A percentile compares a stretch with the other conserved stretches of the same genome.
These are phyloP conservation scores for Phoenix dactylifera DNA, from an alignment of 176 grass and related monocot genomes.

Conservation along the genomic window DNA sequence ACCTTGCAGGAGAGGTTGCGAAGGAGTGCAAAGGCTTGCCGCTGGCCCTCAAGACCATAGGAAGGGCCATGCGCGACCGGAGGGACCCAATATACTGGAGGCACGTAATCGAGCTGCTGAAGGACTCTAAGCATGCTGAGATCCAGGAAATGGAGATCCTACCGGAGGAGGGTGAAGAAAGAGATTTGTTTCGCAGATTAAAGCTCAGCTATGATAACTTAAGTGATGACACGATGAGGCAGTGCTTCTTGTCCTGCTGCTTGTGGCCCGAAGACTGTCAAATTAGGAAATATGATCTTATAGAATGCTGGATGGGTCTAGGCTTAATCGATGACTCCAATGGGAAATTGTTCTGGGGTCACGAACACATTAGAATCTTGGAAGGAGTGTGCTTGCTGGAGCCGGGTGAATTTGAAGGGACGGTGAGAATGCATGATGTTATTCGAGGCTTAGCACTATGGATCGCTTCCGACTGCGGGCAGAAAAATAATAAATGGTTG, in stretches of 20 bases:
- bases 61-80: slow-evolving; percentile 41
- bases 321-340: slow-evolving; percentile 11
- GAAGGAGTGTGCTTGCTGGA: slow-evolving; percentile 30
- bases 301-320: slow-evolving; percentile 51
- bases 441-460: slow-evolving; percentile 47
- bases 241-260: slow-evolving; percentile 43
- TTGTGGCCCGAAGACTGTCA: slow-evolving; percentile 43
- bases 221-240: slow-evolving; percentile 12
- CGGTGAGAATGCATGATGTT: slow-evolving; percentile 44
- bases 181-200: slow-evolving; percentile 10
- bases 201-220: slow-evolving; percentile 66
- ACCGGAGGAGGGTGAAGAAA: not conserved
- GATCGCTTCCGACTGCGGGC: slow-evolving; percentile 5
- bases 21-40: no score
- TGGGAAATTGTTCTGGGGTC: not conserved
- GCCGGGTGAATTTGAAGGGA: not conserved
- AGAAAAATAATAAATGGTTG: slow-evolving; percentile 35
- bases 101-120: not conserved
- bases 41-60: slow-evolving; percentile 32
- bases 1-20: no score
- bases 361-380: slow-evolving; percentile 8
- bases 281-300: slow-evolving; percentile 44
- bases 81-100: slow-evolving; percentile 33
- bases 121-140: not conserved
- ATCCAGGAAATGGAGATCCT: not conserved